A percentile compares a stretch with the other conserved stretches of the same genome.
Conservation (phyloP, 2,329 filamentous ascomycete genomes). For the Ceratocystis ficicola region DNA sequence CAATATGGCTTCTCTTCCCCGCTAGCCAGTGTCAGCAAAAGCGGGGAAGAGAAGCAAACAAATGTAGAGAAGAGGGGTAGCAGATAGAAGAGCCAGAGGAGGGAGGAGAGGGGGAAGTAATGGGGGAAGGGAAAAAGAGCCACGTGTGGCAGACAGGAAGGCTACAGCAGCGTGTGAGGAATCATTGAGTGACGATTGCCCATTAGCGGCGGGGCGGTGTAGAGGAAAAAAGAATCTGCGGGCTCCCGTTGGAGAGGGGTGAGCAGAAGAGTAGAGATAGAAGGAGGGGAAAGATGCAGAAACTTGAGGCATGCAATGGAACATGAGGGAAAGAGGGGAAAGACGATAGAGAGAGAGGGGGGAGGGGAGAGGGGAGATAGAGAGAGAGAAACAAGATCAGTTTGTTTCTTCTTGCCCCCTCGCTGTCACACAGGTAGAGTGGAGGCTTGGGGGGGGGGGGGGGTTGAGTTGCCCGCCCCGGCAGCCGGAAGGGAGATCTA, state of each 20-base stretch:
- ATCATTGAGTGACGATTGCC: neutral
- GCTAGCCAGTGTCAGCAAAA: neutral
- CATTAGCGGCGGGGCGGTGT: neutral
- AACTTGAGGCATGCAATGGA: neutral
- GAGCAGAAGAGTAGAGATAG: neutral
- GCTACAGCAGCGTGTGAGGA: constrained; percentile 1
- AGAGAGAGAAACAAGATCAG: neutral
- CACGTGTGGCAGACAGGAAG: neutral
- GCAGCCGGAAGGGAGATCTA: neutral
- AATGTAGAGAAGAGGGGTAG: neutral
- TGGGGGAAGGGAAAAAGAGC: neutral
- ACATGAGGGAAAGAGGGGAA: neutral
- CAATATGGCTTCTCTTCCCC: neutral
- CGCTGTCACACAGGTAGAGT: neutral
- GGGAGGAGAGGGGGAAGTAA: too few relatives aligned
- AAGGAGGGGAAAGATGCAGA: neutral
- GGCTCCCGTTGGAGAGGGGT: constrained; percentile 5
- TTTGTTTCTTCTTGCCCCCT: neutral
- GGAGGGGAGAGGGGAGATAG: neutral
- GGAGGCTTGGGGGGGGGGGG: neutral
- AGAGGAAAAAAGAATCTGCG: neutral
- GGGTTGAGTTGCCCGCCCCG: neutral
- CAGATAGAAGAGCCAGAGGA: neutral
- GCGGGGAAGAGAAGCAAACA: neutral
- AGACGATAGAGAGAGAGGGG: too few relatives aligned